Evolutionary conservation across 257 asterid genomes (phyloP).

Genomic region (Capsicum baccatum): DNA sequence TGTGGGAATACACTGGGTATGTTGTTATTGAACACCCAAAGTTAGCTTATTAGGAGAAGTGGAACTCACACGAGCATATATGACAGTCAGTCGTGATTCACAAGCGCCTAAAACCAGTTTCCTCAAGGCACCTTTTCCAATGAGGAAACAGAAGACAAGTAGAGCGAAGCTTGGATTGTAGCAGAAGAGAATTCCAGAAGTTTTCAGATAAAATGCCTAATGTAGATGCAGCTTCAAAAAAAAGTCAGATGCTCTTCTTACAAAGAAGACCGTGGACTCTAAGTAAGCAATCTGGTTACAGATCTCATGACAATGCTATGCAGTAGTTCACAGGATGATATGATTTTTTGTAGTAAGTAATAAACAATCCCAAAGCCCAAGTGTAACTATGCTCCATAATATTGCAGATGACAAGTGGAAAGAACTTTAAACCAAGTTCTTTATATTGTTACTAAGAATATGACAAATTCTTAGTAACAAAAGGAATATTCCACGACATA

Average conservation of each 20-base stretch:
- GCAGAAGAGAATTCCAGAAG: not conserved
- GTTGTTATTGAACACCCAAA: too few relatives aligned
- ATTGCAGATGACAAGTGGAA: not conserved
- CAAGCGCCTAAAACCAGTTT: not conserved
- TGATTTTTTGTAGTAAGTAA: not conserved
- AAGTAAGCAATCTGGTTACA: not conserved
- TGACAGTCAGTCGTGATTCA: not conserved
- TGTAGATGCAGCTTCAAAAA: slow-evolving; percentile 7
- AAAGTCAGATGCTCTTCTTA: not conserved
- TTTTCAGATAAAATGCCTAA: not conserved
- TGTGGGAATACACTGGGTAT: too few relatives aligned
- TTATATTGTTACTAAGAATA: too few relatives aligned
- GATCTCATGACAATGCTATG: not conserved
- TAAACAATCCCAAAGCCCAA: not conserved
- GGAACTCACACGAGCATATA: not conserved
- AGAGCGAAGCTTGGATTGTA: not conserved
- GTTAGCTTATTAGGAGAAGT: not conserved
- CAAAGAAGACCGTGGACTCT: not conserved
- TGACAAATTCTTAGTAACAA: not conserved
- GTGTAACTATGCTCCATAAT: not conserved
- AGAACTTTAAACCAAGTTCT: too few relatives aligned
- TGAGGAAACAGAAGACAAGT: not conserved
- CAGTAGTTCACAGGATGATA: not conserved
- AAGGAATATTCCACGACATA: not conserved
- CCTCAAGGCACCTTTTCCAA: not conserved